A percentile compares a stretch with the other conserved stretches of the same genome.
Conservation (phyloP, 2,329 filamentous ascomycete species). For the Stachybotrys echinatus region DNA sequence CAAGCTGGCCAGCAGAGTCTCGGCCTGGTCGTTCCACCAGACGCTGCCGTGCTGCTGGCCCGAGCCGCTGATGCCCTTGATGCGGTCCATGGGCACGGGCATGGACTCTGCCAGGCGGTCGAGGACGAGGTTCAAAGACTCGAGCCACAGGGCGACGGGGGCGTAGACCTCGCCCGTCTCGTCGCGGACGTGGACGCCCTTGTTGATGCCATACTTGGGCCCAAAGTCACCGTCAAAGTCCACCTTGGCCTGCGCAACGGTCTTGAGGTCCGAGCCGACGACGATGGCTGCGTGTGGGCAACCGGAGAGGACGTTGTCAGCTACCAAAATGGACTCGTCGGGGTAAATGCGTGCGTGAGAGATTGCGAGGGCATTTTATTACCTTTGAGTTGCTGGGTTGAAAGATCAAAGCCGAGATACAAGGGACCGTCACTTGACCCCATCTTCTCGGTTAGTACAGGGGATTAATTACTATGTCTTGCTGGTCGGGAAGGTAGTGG, state of each 20-base stretch:
- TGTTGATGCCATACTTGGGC: slow-evolving; percentile 70
- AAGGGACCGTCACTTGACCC: slow-evolving; percentile 46
- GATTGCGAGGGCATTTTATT: slow-evolving; percentile 5
- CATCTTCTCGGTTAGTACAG: slow-evolving; percentile 19
- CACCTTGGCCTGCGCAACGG: slow-evolving; percentile 81
- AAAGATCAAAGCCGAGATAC: slow-evolving; percentile 92
- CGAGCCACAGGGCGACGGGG: slow-evolving; percentile 90
- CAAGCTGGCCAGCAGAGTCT: slow-evolving; percentile 55
- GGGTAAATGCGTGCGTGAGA: no score
- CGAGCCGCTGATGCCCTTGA: slow-evolving; percentile 82
- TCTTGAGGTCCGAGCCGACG: slow-evolving; percentile 75
- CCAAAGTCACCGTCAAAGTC: slow-evolving; percentile 86
- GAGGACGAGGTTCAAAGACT: slow-evolving; percentile 84
- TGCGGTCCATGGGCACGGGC: slow-evolving; percentile 57
- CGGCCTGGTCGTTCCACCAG: slow-evolving; percentile 76
- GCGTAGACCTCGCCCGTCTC: slow-evolving; percentile 85
- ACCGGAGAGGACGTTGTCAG: background rate
- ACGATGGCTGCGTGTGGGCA: slow-evolving; percentile 58
- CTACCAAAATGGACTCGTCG: no score
- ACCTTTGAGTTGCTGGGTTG: slow-evolving; percentile 95
- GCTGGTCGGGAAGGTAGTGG: no score
- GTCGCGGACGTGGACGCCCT: slow-evolving; percentile 81
- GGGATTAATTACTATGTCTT: no score
- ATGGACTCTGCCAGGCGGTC: slow-evolving; percentile 64
- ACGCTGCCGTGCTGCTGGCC: slow-evolving; percentile 98